These are phyloP conservation scores for Arbutus unedo DNA, from an alignment of 148 eudicot genomes.

Conservation along the genomic window DNA sequence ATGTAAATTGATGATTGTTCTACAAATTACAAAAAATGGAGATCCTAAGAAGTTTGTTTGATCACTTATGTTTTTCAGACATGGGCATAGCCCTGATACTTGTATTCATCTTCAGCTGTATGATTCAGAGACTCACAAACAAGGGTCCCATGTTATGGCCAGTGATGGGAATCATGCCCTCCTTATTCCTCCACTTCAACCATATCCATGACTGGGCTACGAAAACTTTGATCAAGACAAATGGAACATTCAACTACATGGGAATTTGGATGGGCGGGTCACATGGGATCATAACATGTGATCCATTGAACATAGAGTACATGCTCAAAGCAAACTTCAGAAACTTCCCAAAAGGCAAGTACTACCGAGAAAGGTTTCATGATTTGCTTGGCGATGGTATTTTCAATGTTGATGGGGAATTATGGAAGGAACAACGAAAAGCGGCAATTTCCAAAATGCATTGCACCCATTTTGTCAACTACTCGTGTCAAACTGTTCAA, in stretches of 20 bases:
- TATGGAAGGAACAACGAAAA: not conserved
- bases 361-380: not conserved
- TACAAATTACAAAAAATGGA: not conserved
- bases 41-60: not conserved
- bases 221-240: not conserved
- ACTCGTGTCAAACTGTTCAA: not conserved
- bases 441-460: not conserved
- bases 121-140: slow-evolving; percentile 40
- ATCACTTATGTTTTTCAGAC: not conserved
- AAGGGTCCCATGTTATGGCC: slow-evolving; percentile 16
- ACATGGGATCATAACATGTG: not conserved
- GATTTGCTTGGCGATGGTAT: not conserved
- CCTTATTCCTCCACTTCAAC: slow-evolving; percentile 2
- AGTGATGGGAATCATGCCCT: not conserved
- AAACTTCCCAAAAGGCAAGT: not conserved
- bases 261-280: slow-evolving; percentile 1
- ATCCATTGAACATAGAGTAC: not conserved
- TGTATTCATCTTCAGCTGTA: slow-evolving; percentile 32
- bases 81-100: slow-evolving; percentile 32
- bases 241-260: not conserved
- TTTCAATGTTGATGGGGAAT: not conserved
- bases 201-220: not conserved
- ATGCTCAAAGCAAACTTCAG: not conserved
- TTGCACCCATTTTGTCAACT: not conserved
- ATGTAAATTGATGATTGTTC: not conserved